Evolutionary conservation across 352 stramenopile species (phyloP).

Genomic region (Thalassiosira exigua): DNA sequence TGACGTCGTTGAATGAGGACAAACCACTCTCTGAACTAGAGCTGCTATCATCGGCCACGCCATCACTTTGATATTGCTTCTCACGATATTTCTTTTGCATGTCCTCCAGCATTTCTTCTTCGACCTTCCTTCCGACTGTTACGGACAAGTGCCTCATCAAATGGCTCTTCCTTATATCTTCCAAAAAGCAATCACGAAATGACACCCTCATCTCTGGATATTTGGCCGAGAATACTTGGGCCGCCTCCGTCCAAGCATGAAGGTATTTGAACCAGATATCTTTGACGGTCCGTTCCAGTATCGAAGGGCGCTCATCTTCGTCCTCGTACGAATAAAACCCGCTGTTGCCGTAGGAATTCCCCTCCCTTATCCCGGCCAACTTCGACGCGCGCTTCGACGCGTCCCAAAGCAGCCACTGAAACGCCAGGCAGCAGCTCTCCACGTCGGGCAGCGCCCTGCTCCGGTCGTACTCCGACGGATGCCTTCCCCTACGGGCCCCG

Average conservation of each 20-base stretch:
- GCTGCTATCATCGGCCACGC: slow-evolving; percentile 29
- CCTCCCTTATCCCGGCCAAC: slow-evolving; percentile 47
- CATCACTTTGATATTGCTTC: slow-evolving; percentile 13
- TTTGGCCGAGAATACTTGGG: slow-evolving; percentile 46
- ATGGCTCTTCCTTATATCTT: slow-evolving; percentile 4
- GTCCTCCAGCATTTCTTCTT: slow-evolving; percentile 56
- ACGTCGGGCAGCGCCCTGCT: slow-evolving; percentile 54
- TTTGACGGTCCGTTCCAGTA: slow-evolving; percentile 46
- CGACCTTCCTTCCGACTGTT: slow-evolving; percentile 49
- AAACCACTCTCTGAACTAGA: slow-evolving; percentile 15
- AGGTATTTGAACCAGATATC: slow-evolving; percentile 74
- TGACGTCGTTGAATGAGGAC: slow-evolving; percentile 2
- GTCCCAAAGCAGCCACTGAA: slow-evolving; percentile 67
- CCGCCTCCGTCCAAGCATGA: slow-evolving; percentile 63
- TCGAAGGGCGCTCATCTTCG: slow-evolving; percentile 9
- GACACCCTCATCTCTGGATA: slow-evolving; percentile 78
- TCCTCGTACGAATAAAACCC: slow-evolving; percentile 22
- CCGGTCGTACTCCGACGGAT: slow-evolving; percentile 55
- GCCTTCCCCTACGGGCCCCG: background rate
- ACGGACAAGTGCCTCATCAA: slow-evolving; percentile 60
- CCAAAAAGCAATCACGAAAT: slow-evolving; percentile 77
- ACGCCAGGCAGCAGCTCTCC: slow-evolving; percentile 64
- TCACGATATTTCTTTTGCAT: slow-evolving; percentile 42
- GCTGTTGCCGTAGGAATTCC: slow-evolving; percentile 4
- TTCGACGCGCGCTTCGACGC: slow-evolving; percentile 49